Conservation (phyloP, 1,139 yeast genomes). For the Taiozyma sp. region DNA sequence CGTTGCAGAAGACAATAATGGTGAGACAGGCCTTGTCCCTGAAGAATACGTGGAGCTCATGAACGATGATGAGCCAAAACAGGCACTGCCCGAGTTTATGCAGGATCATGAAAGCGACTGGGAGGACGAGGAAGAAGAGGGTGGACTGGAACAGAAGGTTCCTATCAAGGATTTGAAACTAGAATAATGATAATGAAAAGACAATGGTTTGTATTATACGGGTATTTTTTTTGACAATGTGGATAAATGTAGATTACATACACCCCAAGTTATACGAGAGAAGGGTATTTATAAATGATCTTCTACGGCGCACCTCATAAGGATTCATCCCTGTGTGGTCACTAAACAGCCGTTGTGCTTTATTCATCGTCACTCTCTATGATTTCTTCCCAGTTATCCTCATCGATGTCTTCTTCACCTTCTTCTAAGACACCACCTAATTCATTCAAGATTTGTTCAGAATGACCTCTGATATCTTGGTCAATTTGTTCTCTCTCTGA, state of each 20-base stretch:
- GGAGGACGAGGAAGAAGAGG: conserved; percentile 30
- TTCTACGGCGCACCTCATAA: background rate
- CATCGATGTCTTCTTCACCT: conserved; percentile 43
- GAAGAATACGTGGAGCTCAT: conserved; percentile 80
- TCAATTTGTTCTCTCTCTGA: conserved; percentile 42
- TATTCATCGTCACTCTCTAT: conserved; percentile 26
- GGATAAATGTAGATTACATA: background rate
- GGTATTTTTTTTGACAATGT: background rate
- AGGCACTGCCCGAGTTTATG: conserved; percentile 42
- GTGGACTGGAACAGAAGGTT: conserved; percentile 1
- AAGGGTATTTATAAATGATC: background rate
- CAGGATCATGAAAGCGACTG: conserved; percentile 33
- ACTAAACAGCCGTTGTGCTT: background rate
- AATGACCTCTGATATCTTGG: conserved; percentile 50
- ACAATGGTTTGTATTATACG: background rate
- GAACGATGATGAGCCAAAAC: conserved; percentile 35
- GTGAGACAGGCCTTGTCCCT: conserved; percentile 91
- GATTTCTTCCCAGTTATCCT: conserved; percentile 37
- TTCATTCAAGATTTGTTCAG: conserved; percentile 43
- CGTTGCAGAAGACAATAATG: conserved; percentile 85
- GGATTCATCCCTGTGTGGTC: background rate
- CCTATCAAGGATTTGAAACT: background rate
- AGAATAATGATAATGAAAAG: background rate
- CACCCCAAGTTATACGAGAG: background rate
- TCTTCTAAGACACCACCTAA: conserved; percentile 62